Conservation (phyloP, 108 stramenopile genomes). For the Schizochytrium sp. region DNA sequence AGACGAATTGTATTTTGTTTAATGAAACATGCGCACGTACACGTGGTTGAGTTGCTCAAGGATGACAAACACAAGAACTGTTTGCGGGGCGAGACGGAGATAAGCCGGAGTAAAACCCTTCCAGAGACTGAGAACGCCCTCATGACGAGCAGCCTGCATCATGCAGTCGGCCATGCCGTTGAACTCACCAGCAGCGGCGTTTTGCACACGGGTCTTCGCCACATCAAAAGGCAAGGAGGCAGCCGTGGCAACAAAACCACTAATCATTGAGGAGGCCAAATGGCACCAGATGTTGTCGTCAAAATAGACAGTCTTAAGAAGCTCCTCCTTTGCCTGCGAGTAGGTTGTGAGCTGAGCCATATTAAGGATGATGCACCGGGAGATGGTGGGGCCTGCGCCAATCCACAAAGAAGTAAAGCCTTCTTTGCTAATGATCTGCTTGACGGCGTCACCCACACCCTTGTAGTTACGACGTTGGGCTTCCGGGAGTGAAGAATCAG, state of each 20-base stretch:
- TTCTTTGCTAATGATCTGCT: slow-evolving; percentile 88
- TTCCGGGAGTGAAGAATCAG: slow-evolving; percentile 91
- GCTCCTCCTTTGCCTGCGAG: slow-evolving; percentile 62
- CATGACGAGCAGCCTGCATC: slow-evolving; percentile 81
- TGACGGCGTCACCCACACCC: slow-evolving; percentile 93
- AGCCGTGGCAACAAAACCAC: slow-evolving; percentile 92
- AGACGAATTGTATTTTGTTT: no score
- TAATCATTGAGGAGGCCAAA: slow-evolving; percentile 55
- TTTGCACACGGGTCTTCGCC: slow-evolving; percentile 92
- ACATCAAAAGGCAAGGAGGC: slow-evolving; percentile 96
- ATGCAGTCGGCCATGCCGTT: slow-evolving; percentile 86
- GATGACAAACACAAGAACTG: slow-evolving; percentile 94
- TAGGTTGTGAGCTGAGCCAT: slow-evolving; percentile 61
- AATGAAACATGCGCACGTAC: not conserved
- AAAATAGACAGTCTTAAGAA: slow-evolving; percentile 11
- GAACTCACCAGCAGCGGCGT: slow-evolving; percentile 82
- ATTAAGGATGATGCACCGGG: slow-evolving; percentile 53
- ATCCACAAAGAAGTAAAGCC: slow-evolving; percentile 59
- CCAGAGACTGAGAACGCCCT: slow-evolving; percentile 92
- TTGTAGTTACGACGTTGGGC: slow-evolving; percentile 93
- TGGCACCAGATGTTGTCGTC: slow-evolving; percentile 58
- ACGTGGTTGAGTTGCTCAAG: slow-evolving; percentile 88
- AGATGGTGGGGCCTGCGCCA: slow-evolving; percentile 60
- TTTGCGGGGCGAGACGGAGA: slow-evolving; percentile 96
- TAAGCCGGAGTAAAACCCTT: slow-evolving; percentile 94